phyloP scores from a whole-genome alignment of 768 basidiomycete species.

The Lentinula detonsa region DNA sequence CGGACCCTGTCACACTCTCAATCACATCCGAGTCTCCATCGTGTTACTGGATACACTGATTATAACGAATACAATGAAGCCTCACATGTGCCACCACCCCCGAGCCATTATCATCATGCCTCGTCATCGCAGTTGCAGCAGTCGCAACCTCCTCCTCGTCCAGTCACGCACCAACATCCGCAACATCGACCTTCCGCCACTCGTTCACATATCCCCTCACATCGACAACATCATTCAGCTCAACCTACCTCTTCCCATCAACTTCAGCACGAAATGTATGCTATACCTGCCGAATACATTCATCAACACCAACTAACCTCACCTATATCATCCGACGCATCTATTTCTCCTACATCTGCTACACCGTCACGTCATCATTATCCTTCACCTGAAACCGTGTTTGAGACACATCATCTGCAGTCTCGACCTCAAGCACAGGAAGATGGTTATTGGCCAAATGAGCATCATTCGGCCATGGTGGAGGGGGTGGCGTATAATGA shows the following conservation, averaged over 20 bases:
- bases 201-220: background rate
- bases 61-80: background rate
- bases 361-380: conserved; percentile 9
- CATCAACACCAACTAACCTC: conserved; percentile 12
- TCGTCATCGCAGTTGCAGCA: background rate
- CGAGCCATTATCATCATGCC: background rate
- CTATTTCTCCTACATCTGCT: conserved; percentile 7
- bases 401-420: conserved; percentile 1
- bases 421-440: background rate
- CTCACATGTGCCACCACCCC: too few relatives aligned
- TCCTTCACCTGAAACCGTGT: conserved; percentile 1
- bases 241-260: conserved; percentile 10
- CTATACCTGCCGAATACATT: conserved; percentile 19
- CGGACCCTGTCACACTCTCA: conserved; percentile 1
- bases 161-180: conserved; percentile 2
- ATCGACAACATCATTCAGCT: conserved; percentile 9
- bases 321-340: background rate
- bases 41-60: background rate
- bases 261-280: conserved; percentile 27
- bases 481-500: background rate
- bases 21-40: background rate
- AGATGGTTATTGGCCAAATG: background rate
- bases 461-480: background rate
- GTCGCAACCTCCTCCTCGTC: background rate
- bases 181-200: conserved; percentile 3